Evolutionary conservation across 2,329 filamentous ascomycete species (phyloP).

Genomic region (Trichothecium sympodiale): DNA sequence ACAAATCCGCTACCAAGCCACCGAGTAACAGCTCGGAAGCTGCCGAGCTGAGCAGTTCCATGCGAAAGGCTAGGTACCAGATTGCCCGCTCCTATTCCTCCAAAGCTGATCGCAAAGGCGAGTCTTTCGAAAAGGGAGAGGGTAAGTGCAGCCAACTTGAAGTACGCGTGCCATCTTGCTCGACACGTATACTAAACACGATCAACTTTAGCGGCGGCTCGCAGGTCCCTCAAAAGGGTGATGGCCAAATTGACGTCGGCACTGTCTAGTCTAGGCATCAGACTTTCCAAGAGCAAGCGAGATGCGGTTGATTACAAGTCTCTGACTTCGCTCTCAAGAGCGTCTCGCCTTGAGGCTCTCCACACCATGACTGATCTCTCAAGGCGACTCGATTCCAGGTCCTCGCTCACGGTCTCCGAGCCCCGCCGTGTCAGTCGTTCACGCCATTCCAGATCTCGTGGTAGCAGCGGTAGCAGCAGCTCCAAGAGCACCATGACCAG

Average conservation of each 20-base stretch:
- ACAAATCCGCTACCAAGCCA: constrained; percentile 8
- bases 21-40: constrained; percentile 11
- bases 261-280: no score
- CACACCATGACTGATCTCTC: constrained; percentile 37
- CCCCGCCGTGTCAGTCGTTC: background rate
- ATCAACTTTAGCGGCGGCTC: constrained; percentile 21
- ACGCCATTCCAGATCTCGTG: background rate
- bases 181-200: constrained; percentile 4
- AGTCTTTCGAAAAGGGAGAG: constrained; percentile 34
- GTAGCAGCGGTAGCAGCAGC: constrained; percentile 5
- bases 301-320: constrained; percentile 32
- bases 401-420: constrained; percentile 3
- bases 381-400: constrained; percentile 10
- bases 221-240: constrained; percentile 27
- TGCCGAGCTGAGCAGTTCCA: background rate
- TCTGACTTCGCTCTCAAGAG: constrained; percentile 33
- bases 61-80: constrained; percentile 16
- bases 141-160: constrained; percentile 20
- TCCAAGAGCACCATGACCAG: constrained; percentile 6
- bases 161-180: background rate
- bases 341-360: constrained; percentile 36
- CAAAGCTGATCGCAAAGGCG: constrained; percentile 27
- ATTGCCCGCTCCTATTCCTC: constrained; percentile 31
- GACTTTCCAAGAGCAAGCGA: constrained; percentile 18
- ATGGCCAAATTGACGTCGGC: constrained; percentile 27